phyloP scores from a whole-genome alignment of 495 filamentous ascomycete genomes.

The Neurospora terricola region DNA sequence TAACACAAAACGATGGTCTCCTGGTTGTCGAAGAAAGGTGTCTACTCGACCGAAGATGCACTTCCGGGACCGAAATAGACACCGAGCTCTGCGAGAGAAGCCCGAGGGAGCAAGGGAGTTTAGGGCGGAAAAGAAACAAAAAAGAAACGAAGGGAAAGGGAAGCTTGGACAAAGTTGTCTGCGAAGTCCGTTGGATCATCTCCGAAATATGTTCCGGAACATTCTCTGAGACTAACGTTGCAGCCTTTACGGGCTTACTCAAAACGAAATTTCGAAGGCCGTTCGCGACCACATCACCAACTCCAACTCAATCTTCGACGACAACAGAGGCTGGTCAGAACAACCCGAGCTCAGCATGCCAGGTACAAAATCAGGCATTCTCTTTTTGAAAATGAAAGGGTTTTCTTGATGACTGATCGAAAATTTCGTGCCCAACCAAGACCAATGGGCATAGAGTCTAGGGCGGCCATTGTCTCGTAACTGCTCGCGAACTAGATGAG shows the following conservation, averaged over 20 bases:
- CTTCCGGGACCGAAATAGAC: neutral
- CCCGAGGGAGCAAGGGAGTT: neutral
- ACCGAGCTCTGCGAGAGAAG: neutral
- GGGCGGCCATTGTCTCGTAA: neutral
- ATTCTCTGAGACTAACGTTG: too few species aligned
- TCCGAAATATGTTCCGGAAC: neutral
- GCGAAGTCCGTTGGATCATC: neutral
- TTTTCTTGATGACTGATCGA: too few species aligned
- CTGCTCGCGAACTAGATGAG: neutral
- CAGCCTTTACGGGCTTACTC: neutral
- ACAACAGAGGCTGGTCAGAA: neutral
- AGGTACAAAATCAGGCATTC: too few species aligned
- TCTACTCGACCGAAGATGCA: neutral
- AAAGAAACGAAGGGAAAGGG: neutral
- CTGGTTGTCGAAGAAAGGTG: neutral
- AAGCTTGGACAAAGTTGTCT: neutral
- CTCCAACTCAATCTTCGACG: neutral
- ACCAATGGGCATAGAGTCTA: neutral
- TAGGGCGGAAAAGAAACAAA: neutral
- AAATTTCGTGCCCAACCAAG: too few species aligned
- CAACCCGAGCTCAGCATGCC: too few species aligned
- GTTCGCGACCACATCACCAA: neutral
- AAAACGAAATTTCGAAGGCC: too few species aligned
- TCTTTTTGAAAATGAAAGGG: too few species aligned
- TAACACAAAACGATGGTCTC: neutral